Conservation (phyloP, 768 basidiomycete genomes). For the Paxillus ammoniavirescens region DNA sequence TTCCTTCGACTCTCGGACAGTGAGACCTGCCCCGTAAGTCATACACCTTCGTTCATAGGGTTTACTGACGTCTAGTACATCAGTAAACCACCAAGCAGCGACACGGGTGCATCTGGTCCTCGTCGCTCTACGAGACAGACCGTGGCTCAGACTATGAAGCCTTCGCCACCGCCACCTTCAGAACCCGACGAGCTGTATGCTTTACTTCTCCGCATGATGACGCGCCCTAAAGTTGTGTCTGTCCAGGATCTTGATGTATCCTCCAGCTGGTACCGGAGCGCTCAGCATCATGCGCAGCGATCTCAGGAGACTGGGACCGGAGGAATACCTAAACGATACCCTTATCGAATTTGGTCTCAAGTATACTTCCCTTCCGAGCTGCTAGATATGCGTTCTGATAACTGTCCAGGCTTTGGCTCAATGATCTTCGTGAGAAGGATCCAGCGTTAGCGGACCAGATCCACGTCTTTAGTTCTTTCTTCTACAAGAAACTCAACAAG, state of each 20-base stretch:
- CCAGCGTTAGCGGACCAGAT: constrained; percentile 69
- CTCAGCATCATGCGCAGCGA: constrained; percentile 84
- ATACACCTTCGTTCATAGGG: not conserved
- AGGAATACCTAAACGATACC: constrained; percentile 93
- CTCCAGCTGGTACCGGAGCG: constrained; percentile 64
- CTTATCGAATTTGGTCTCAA: constrained; percentile 95
- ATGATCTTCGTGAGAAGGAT: constrained; percentile 49
- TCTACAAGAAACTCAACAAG: constrained; percentile 88
- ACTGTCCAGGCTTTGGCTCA: constrained; percentile 63
- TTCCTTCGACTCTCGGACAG: constrained; percentile 12
- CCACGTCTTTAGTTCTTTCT: constrained; percentile 96
- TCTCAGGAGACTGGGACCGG: constrained; percentile 65
- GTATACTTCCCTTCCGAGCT: constrained; percentile 42
- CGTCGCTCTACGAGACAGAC: constrained; percentile 39
- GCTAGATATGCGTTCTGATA: constrained; percentile 2
- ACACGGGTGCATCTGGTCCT: constrained; percentile 2
- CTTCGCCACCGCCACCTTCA: constrained; percentile 17
- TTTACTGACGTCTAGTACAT: not conserved
- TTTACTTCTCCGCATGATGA: not conserved
- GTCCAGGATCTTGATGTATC: constrained; percentile 73
- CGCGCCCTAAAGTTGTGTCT: constrained; percentile 2
- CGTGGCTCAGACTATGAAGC: constrained; percentile 16
- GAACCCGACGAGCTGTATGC: constrained; percentile 69
- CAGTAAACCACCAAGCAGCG: constrained; percentile 12
- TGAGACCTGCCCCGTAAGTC: constrained; percentile 16